Evolutionary conservation across 257 asterid species (phyloP), one percentile per base, ranked within the genome.

Genomic region (Rhazya stricta): DNA sequence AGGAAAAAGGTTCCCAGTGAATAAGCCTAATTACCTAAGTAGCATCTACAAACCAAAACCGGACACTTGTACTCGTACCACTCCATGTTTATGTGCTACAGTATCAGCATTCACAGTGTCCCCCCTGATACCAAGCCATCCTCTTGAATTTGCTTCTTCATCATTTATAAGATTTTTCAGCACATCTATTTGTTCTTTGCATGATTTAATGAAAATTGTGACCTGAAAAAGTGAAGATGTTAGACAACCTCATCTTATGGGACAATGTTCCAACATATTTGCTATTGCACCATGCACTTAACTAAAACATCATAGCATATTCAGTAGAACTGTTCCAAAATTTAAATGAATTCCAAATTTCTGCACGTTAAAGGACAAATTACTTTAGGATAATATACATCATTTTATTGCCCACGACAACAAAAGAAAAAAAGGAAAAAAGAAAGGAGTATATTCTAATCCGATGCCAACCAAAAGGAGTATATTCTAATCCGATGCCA

Each of bases 151-250:
- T 80, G 89, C 88, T 81, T 87, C 96, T 83, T 92, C 96, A 3
- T 85, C 83, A 54, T 77, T 87, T 81, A 92, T 88, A 84, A 89
- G 84, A 76, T 87, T 86, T 79, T 86, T 84, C 53, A 95, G 92
- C 75, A 95, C 88, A 82, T 95, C 98, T 73, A 95, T 95, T 84
- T 90, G 94, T 71, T 95, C 98, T 87, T 92, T 88, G 86, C 99
- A 92, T 30, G 97, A 79, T 89, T 92, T 95, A 67, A 92, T 87
- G 79, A 91, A 95, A 73, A 91, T 74, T 50, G 93, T 84, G 56
- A 95, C 97, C 99, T 95, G 94, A 82, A 77, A 37, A 82, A 60
- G 45, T 9, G 51, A 70, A 72, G 50, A 45, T 67, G 56, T 79
- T 7, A 57, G 32, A 32, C 16, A 65, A 41, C 1, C 16, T 27